Evolutionary conservation across 352 stramenopile genomes (phyloP).

Genomic region (Halophytophthora batemanensis): DNA sequence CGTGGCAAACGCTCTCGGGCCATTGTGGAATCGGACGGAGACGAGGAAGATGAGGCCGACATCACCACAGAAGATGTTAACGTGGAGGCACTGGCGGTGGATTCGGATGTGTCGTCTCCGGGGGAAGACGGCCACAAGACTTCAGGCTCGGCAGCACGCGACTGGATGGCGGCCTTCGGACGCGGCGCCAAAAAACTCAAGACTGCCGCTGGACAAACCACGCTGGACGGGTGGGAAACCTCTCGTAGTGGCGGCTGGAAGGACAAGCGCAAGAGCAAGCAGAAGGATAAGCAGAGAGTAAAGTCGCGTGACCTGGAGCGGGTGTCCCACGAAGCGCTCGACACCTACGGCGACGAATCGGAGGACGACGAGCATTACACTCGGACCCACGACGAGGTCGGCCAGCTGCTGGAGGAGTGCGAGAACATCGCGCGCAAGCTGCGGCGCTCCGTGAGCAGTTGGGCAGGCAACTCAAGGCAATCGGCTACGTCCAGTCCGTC

Average conservation of each 20-base stretch:
- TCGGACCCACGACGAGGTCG: slow-evolving; percentile 69
- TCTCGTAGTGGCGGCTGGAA: slow-evolving; percentile 14
- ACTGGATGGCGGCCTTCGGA: slow-evolving; percentile 67
- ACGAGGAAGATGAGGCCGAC: slow-evolving; percentile 20
- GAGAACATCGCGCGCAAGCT: slow-evolving; percentile 60
- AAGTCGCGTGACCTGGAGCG: not conserved
- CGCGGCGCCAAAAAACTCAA: too few relatives aligned
- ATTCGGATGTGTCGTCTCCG: slow-evolving; percentile 51
- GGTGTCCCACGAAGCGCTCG: slow-evolving; percentile 9
- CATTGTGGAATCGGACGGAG: slow-evolving; percentile 69
- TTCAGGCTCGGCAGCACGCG: slow-evolving; percentile 29
- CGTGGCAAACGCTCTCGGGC: slow-evolving; percentile 47
- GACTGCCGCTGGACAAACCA: too few relatives aligned
- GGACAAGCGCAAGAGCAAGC: slow-evolving; percentile 6
- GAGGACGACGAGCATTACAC: slow-evolving; percentile 48
- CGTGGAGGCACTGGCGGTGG: slow-evolving; percentile 19
- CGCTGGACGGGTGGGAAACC: slow-evolving; percentile 13
- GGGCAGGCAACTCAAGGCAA: slow-evolving; percentile 41
- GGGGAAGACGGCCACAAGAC: slow-evolving; percentile 24
- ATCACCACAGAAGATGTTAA: slow-evolving; percentile 7
- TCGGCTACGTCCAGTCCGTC: slow-evolving; percentile 22
- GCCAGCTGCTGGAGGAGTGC: slow-evolving; percentile 62
- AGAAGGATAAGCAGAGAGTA: slow-evolving; percentile 3
- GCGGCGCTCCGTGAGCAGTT: slow-evolving; percentile 54
- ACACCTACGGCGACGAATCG: slow-evolving; percentile 30